These are phyloP conservation scores for Calvatia gigantea DNA, from an alignment of 768 basidiomycete species.

Conservation along the genomic window DNA sequence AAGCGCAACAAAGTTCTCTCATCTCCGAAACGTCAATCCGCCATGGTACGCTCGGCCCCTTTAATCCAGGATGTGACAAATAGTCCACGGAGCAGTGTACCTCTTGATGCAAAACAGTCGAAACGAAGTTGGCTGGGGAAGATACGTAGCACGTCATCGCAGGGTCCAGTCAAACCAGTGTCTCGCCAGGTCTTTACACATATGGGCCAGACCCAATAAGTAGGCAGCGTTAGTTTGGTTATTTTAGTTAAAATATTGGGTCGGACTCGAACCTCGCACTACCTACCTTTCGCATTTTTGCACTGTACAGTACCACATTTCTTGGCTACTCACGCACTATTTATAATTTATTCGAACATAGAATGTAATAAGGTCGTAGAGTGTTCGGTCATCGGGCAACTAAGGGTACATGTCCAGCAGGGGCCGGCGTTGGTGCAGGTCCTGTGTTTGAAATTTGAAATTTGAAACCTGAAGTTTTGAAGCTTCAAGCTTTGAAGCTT, in stretches of 20 bases:
- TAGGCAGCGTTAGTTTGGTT: background rate
- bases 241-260: background rate
- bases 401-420: too few species aligned
- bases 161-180: conserved; percentile 19
- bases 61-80: conserved; percentile 63
- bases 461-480: too few species aligned
- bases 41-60: conserved; percentile 30
- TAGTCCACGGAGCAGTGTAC: conserved; percentile 41
- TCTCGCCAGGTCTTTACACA: conserved; percentile 7
- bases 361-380: background rate
- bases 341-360: background rate
- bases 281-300: background rate
- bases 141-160: conserved; percentile 48
- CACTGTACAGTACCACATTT: conserved; percentile 7
- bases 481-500: too few species aligned
- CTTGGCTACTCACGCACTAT: background rate
- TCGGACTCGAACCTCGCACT: too few species aligned
- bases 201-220: background rate
- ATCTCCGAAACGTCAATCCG: conserved; percentile 45
- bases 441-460: too few species aligned
- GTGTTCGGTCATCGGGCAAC: too few species aligned
- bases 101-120: conserved; percentile 34
- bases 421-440: too few species aligned
- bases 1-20: conserved; percentile 48
- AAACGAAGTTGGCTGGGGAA: conserved; percentile 74